A percentile compares a stretch with the other conserved stretches of the same genome.
Evolutionary conservation across 139 green algal species (phyloP).

Genomic region (Coccomyxa sp.): DNA sequence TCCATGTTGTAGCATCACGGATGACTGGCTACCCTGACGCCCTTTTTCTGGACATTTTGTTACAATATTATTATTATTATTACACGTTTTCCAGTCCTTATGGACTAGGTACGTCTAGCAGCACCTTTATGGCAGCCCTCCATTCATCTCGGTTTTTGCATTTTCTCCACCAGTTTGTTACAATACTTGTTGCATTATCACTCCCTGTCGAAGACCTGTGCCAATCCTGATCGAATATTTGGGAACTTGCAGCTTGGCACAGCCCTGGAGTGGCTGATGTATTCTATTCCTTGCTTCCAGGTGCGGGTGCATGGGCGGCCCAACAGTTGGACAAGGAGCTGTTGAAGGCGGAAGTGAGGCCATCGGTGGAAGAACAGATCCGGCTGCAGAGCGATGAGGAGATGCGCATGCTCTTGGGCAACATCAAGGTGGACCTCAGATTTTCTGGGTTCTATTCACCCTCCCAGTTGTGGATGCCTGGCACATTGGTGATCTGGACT

Average conservation of each 20-base stretch:
- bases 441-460: too few species aligned
- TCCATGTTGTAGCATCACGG: too few species aligned
- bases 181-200: too few species aligned
- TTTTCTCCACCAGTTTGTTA: not conserved
- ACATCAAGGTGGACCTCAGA: slow-evolving; percentile 64
- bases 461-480: not conserved
- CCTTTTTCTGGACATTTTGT: too few species aligned
- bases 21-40: too few species aligned
- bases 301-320: not conserved
- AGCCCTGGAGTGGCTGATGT: too few species aligned
- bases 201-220: too few species aligned
- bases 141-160: not conserved
- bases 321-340: slow-evolving; percentile 52
- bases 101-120: too few species aligned
- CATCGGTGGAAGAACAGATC: slow-evolving; percentile 89
- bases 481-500: not conserved
- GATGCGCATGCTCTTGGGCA: slow-evolving; percentile 79
- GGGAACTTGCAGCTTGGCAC: too few species aligned
- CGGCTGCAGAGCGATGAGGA: slow-evolving; percentile 79
- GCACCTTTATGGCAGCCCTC: slow-evolving; percentile 21
- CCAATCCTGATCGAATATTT: too few species aligned
- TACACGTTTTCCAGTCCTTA: too few species aligned
- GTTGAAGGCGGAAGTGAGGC: slow-evolving; percentile 78
- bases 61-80: too few species aligned
- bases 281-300: not conserved